These are phyloP conservation scores for Lentinula edodes DNA, from an alignment of 768 basidiomycete species.

Conservation along the genomic window DNA sequence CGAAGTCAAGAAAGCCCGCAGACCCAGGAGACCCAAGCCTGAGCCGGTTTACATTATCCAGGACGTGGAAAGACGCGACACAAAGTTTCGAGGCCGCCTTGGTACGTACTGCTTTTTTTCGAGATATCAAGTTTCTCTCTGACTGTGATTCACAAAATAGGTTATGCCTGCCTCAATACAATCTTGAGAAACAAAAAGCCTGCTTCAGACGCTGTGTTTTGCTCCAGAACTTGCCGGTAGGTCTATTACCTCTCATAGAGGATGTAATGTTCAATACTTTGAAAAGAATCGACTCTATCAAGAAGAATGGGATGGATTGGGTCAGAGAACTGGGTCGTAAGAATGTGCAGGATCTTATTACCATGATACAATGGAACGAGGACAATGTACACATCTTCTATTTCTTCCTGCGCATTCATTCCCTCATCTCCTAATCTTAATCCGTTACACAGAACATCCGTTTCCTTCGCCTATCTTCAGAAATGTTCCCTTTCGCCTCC, in stretches of 20 bases:
- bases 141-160: slow-evolving; percentile 18
- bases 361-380: slow-evolving; percentile 89
- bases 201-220: slow-evolving; percentile 61
- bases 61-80: slow-evolving; percentile 59
- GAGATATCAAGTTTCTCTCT: neutral
- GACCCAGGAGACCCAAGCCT: slow-evolving; percentile 20
- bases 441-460: slow-evolving; percentile 49
- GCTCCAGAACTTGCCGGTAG: slow-evolving; percentile 62
- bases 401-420: neutral
- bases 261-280: too few relatives aligned
- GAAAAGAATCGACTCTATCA: slow-evolving; percentile 64
- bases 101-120: slow-evolving; percentile 27
- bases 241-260: neutral
- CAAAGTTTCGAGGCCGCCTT: slow-evolving; percentile 65
- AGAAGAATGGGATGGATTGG: slow-evolving; percentile 75
- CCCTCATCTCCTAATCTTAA: neutral
- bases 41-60: slow-evolving; percentile 65
- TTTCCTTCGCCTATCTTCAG: slow-evolving; percentile 87
- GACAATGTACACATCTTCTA: slow-evolving; percentile 46
- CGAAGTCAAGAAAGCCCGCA: neutral
- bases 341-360: slow-evolving; percentile 66
- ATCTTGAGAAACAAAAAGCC: slow-evolving; percentile 71
- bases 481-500: slow-evolving; percentile 91
- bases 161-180: slow-evolving; percentile 85
- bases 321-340: slow-evolving; percentile 76